A percentile compares a stretch with the other conserved stretches of the same genome.
phyloP scores from a whole-genome alignment of 306 rosid species.

The Fagus crenata region DNA sequence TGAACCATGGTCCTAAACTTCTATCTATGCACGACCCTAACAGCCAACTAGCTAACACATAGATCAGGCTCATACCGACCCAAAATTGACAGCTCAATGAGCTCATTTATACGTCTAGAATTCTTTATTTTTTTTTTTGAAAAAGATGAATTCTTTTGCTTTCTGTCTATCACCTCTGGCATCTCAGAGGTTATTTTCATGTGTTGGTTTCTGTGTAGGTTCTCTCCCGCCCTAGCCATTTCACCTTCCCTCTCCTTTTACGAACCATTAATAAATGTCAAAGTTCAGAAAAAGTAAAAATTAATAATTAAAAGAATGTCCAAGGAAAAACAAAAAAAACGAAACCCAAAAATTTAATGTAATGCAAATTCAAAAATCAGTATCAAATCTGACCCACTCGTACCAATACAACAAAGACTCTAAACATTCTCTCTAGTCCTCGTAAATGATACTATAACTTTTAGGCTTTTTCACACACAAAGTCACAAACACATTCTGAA shows the following conservation, averaged over 20 bases:
- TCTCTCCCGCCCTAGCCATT: conserved; percentile 13
- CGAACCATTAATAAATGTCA: neutral
- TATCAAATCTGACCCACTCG: neutral
- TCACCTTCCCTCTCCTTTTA: neutral
- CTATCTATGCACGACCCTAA: neutral
- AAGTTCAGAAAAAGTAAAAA: neutral
- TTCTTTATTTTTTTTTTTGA: neutral
- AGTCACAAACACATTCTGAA: neutral
- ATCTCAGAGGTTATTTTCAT: conserved; percentile 30
- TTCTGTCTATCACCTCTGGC: conserved; percentile 26
- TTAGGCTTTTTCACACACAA: too few relatives aligned
- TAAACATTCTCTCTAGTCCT: neutral
- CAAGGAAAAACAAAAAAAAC: neutral
- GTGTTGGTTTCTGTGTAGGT: conserved; percentile 14
- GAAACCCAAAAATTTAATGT: neutral
- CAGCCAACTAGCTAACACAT: neutral
- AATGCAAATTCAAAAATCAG: neutral
- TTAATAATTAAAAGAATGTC: neutral
- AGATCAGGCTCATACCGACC: too few relatives aligned
- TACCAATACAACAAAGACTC: neutral
- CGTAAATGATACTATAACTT: too few relatives aligned
- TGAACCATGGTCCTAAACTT: too few relatives aligned
- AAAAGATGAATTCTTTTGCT: neutral
- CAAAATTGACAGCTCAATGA: neutral
- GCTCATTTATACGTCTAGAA: neutral